phyloP scores from a whole-genome alignment of 352 stramenopile genomes.

The Phytopythium aichiense region DNA sequence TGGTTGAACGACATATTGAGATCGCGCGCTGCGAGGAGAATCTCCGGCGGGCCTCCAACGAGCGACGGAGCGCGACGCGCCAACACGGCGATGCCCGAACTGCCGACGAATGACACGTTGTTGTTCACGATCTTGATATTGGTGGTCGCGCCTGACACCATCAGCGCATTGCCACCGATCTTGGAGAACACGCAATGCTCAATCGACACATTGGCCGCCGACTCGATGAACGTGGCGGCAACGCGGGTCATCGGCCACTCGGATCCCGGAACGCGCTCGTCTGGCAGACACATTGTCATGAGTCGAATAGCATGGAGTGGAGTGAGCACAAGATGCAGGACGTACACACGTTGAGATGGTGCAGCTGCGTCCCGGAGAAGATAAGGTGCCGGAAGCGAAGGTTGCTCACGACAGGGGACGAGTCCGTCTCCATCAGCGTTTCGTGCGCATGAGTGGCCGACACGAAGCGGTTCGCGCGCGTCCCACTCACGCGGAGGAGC shows the following conservation, averaged over 20 bases:
- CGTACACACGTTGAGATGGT: conserved; percentile 58
- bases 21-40: conserved; percentile 35
- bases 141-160: conserved; percentile 56
- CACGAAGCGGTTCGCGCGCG: conserved; percentile 41
- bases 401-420: conserved; percentile 24
- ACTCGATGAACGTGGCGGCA: conserved; percentile 64
- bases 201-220: conserved; percentile 36
- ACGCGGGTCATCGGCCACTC: conserved; percentile 55
- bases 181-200: conserved; percentile 66
- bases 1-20: conserved; percentile 73
- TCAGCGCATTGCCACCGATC: conserved; percentile 63
- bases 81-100: conserved; percentile 46
- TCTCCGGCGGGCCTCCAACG: background rate
- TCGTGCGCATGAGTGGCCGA: conserved; percentile 34
- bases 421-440: conserved; percentile 43
- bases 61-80: conserved; percentile 13
- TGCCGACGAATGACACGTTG: conserved; percentile 64
- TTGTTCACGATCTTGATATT: conserved; percentile 55
- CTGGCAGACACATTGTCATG: background rate
- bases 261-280: conserved; percentile 36
- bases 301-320: background rate
- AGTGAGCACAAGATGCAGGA: conserved; percentile 4
- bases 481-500: conserved; percentile 56
- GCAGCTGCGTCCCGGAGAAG: conserved; percentile 60
- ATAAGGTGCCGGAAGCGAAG: conserved; percentile 54